Evolutionary conservation across 768 basidiomycete genomes (phyloP), one percentile per base, ranked within the genome.

Genomic region (Lyophyllum semitale): DNA sequence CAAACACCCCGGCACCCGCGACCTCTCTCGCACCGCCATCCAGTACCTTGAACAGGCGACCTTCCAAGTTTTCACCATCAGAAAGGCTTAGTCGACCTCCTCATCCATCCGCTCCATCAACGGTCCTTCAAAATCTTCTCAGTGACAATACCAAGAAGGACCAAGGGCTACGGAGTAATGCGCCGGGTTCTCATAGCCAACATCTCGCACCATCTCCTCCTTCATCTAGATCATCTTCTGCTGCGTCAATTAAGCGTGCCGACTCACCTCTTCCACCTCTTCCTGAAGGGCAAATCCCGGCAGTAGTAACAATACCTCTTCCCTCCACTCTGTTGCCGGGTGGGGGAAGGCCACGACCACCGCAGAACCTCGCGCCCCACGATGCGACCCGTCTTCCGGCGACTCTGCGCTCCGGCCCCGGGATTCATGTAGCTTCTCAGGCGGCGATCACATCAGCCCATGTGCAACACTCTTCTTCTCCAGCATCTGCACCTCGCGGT

Each of bases 1-100:
- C 93, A 3, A 84, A 88, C 51, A 81, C 78, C 3, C 84, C 86
- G 8, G 75, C 79, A n/a, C 71, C 85, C 61, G 51, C 68, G 18
- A 53, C 65, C 60, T 44, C 60, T 58, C 55, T 73, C 66, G 38
- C 66, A 63, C 55, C 71, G 25, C 62, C 68, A 17, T 45, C 61
- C 42, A 73, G 53, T 59, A 59, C 53, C 12, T 49, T 84, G 37
- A 67, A 65, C 25, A 75, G 82, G 52, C 75, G 81, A 23, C 78
- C 83, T 42, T 82, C 84, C 22, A 86, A 85, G 59, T 63, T 85
- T 11, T 66, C 66, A 1, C 77, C 80, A 18, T 71, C 77, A 3
- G 84, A 85, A 48, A 73, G 84, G 38, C 68, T 86, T 37, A 69
- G 73, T 23, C 78, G 79, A n/a, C 77, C 80, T 47, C 58, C 59